Evolutionary conservation across 2,329 filamentous ascomycete species (phyloP).

Genomic region (Pseudopyricularia javanii): DNA sequence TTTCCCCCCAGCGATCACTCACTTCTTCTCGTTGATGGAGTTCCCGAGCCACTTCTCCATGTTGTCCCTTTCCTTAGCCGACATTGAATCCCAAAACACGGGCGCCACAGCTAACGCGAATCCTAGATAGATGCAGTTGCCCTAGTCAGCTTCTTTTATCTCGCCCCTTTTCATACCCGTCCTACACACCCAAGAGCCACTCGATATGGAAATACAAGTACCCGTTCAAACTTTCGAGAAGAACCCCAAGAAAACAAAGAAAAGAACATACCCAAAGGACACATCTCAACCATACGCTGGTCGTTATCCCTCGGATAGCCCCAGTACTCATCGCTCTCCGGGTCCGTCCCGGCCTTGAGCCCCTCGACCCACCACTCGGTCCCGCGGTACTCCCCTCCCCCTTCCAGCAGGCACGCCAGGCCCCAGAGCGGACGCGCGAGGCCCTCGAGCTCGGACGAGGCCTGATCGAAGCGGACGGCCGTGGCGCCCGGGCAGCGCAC

Average conservation of each 20-base stretch:
- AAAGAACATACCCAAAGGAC: constrained; percentile 44
- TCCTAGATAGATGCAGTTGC: constrained; percentile 20
- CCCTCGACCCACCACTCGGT: constrained; percentile 58
- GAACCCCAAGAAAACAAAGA: not conserved
- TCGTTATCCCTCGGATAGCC: constrained; percentile 64
- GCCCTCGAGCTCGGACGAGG: constrained; percentile 66
- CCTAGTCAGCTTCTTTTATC: not conserved
- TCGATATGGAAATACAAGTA: too few relatives aligned
- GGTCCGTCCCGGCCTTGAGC: constrained; percentile 59
- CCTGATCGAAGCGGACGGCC: constrained; percentile 66
- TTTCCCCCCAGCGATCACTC: constrained; percentile 6
- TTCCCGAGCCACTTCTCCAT: constrained; percentile 63
- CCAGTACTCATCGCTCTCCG: constrained; percentile 61
- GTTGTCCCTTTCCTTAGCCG: constrained; percentile 48
- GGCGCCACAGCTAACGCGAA: constrained; percentile 61
- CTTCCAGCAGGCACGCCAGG: constrained; percentile 56
- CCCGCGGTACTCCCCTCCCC: constrained; percentile 51
- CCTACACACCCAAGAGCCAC: not conserved
- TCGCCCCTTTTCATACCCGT: not conserved
- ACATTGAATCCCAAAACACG: constrained; percentile 54
- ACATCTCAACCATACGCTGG: constrained; percentile 79
- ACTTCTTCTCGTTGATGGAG: constrained; percentile 66
- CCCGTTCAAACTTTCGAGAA: not conserved
- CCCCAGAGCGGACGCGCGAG: constrained; percentile 68
- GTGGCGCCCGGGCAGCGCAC: constrained; percentile 57